These are phyloP conservation scores for Rhipidocladum racemiflorum DNA, from an alignment of 176 grass and related monocot genomes.

Conservation along the genomic window DNA sequence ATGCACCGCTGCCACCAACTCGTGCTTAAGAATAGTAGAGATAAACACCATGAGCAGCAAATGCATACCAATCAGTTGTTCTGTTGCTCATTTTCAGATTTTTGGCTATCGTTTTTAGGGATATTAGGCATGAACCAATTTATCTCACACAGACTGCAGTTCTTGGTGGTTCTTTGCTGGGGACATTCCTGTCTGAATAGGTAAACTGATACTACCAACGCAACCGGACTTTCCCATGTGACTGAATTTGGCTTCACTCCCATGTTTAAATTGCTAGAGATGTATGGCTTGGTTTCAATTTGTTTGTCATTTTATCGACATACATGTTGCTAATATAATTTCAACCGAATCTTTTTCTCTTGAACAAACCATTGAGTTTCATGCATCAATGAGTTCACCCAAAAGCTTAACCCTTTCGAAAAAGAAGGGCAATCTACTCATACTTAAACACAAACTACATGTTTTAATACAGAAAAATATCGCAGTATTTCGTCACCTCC, in stretches of 20 bases:
- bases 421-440: background rate
- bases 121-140: constrained; percentile 8
- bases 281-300: background rate
- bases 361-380: background rate
- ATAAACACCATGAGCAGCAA: background rate
- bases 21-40: no score
- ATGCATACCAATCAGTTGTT: background rate
- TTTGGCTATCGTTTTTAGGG: background rate
- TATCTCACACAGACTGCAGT: constrained; percentile 68
- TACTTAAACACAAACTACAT: background rate
- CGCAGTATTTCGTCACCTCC: background rate
- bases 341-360: background rate
- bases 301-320: background rate
- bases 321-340: background rate
- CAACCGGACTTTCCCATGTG: background rate
- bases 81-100: background rate
- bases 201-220: constrained; percentile 29
- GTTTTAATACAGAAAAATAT: constrained; percentile 3
- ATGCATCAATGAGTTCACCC: background rate
- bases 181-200: constrained; percentile 93
- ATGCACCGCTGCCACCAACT: no score
- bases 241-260: background rate
- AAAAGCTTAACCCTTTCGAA: background rate
- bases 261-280: background rate
- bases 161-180: constrained; percentile 91